Conservation (phyloP, 176 grass and related monocot species). For the Triticum timopheevii region DNA sequence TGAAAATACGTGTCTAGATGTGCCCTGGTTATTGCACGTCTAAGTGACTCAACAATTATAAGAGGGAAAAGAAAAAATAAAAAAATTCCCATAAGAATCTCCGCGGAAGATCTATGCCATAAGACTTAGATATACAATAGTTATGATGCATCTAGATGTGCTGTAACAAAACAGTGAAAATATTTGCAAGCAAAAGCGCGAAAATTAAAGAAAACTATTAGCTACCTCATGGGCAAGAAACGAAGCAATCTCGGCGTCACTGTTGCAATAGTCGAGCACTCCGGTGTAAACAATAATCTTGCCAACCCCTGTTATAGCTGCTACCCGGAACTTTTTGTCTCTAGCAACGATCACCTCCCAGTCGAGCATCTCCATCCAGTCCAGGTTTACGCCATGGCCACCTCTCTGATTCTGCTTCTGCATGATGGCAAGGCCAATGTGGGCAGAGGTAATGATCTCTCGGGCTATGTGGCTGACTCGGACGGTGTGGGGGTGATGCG, state of each 20-base stretch:
- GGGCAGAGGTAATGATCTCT: neutral
- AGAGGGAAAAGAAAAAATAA: too few species aligned
- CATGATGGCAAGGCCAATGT: neutral
- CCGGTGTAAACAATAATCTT: neutral
- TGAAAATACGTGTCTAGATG: too few species aligned
- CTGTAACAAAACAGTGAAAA: too few species aligned
- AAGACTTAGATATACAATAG: too few species aligned
- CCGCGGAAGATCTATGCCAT: too few species aligned
- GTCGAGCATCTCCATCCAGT: neutral
- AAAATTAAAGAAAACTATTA: neutral
- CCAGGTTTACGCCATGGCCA: neutral
- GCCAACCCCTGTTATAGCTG: neutral
- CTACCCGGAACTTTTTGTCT: neutral
- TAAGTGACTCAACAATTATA: too few species aligned
- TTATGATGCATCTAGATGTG: too few species aligned
- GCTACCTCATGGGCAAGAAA: neutral
- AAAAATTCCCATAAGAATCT: too few species aligned
- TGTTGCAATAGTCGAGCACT: neutral
- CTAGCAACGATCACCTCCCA: neutral
- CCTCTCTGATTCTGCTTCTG: neutral
- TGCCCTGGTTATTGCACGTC: too few species aligned
- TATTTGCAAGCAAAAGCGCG: too few species aligned
- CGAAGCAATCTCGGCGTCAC: neutral
- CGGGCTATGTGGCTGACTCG: neutral
- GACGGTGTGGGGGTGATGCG: neutral